A percentile compares a stretch with the other conserved stretches of the same genome.
Conservation (phyloP, 805 yeast genomes). For the Ogataea degrootiae region DNA sequence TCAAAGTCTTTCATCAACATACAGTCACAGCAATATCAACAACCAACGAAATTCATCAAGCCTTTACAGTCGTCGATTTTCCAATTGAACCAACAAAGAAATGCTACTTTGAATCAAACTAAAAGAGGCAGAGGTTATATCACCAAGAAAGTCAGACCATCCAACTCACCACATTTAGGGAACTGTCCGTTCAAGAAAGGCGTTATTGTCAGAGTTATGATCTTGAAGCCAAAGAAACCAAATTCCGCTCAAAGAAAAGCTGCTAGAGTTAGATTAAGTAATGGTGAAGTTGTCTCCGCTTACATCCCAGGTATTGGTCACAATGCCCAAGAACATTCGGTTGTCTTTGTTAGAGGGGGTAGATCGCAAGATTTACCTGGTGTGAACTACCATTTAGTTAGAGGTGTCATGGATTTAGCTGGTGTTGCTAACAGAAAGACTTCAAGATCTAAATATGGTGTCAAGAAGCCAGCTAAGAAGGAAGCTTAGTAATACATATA, state of each 20-base stretch:
- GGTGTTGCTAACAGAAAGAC: constrained; percentile 93
- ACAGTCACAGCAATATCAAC: constrained; percentile 4
- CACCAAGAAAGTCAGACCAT: constrained; percentile 33
- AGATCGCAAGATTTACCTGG: constrained; percentile 98
- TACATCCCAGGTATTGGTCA: constrained; percentile 99
- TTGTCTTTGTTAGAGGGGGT: constrained; percentile 96
- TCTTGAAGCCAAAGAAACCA: constrained; percentile 95
- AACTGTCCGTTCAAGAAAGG: constrained; percentile 87
- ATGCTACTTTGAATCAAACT: constrained; percentile 75
- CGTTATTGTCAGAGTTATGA: constrained; percentile 90
- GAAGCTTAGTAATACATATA: constrained; percentile 11
- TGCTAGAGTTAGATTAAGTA: constrained; percentile 87
- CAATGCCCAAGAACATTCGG: constrained; percentile 96
- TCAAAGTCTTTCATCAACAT: constrained; percentile 13
- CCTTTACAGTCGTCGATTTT: constrained; percentile 9
- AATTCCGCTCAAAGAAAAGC: constrained; percentile 98
- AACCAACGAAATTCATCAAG: constrained; percentile 4
- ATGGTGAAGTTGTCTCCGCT: constrained; percentile 84
- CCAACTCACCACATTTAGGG: constrained; percentile 78
- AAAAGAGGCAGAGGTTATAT: constrained; percentile 56
- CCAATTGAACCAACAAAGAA: constrained; percentile 36
- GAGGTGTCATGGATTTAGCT: constrained; percentile 90
- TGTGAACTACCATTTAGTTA: constrained; percentile 87
- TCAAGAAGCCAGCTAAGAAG: constrained; percentile 66
- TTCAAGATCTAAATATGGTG: constrained; percentile 91